Percentiles rank a stretch among this genome's conserved stretches.
Conservation (phyloP, 257 asterid species). For the Cordia subcordata region DNA sequence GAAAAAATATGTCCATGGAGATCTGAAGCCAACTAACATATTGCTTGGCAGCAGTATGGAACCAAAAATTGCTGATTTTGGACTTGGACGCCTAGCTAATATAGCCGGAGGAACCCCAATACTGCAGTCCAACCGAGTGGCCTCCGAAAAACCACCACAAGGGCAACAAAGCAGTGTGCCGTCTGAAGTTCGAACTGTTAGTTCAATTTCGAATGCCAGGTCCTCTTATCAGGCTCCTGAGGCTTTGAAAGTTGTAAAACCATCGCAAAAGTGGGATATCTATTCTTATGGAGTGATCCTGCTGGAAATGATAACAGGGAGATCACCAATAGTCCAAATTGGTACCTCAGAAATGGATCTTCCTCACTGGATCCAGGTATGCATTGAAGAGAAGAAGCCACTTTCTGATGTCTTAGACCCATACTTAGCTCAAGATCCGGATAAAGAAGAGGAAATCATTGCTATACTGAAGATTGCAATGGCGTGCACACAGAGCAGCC, state of each 20-base stretch:
- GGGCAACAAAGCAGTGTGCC: conserved; percentile 38
- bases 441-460: conserved; percentile 80
- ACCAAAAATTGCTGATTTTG: conserved; percentile 81
- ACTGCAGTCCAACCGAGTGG: conserved; percentile 48
- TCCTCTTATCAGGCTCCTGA: conserved; percentile 84
- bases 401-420: conserved; percentile 74
- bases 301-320: conserved; percentile 83
- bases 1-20: conserved; percentile 89
- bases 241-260: conserved; percentile 65
- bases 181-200: conserved; percentile 41
- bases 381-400: conserved; percentile 88
- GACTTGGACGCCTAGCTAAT: conserved; percentile 84
- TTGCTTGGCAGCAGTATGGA: conserved; percentile 72
- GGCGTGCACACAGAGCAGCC: conserved; percentile 72
- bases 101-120: conserved; percentile 77
- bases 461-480: conserved; percentile 71
- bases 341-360: conserved; percentile 61
- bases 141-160: conserved; percentile 44
- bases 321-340: conserved; percentile 51
- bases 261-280: conserved; percentile 93
- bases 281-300: conserved; percentile 75
- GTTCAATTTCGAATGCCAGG: conserved; percentile 45
- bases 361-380: conserved; percentile 76
- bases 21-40: conserved; percentile 84
- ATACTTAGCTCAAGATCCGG: conserved; percentile 48